phyloP scores from a whole-genome alignment of 805 yeast genomes.

The Wickerhamiella vanderwaltii region DNA sequence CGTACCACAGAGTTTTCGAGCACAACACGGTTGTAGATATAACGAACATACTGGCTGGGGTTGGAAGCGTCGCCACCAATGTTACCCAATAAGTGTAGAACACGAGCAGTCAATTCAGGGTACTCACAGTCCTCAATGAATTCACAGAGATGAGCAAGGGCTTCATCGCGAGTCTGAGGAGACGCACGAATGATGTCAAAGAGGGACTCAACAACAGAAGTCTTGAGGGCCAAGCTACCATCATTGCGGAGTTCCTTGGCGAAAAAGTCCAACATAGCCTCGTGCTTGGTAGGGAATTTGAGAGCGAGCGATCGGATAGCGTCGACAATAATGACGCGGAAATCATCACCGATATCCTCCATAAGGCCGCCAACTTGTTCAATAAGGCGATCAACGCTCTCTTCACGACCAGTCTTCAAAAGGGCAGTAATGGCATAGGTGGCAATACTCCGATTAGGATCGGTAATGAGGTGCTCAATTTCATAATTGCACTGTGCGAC shows the following conservation, averaged over 20 bases:
- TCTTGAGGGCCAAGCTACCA: conserved; percentile 77
- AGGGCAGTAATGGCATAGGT: conserved; percentile 95
- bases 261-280: conserved; percentile 66
- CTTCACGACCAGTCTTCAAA: conserved; percentile 87
- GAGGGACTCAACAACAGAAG: conserved; percentile 80
- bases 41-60: conserved; percentile 87
- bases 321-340: conserved; percentile 86
- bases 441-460: conserved; percentile 80
- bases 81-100: conserved; percentile 80
- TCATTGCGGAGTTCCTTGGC: conserved; percentile 79
- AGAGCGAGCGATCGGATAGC: conserved; percentile 85
- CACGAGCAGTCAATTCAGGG: conserved; percentile 86
- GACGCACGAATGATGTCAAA: conserved; percentile 82
- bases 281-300: conserved; percentile 86
- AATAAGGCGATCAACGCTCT: conserved; percentile 78
- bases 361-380: conserved; percentile 76
- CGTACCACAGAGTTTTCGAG: conserved; percentile 90
- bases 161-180: conserved; percentile 70
- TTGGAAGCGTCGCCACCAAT: conserved; percentile 83
- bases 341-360: conserved; percentile 92
- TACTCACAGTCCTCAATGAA: conserved; percentile 97
- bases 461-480: conserved; percentile 76
- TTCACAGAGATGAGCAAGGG: conserved; percentile 83
- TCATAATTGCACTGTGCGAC: conserved; percentile 65
- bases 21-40: conserved; percentile 92